These are phyloP conservation scores for Smittium culicis DNA, from an alignment of 371 early-diverging fungal species.

Conservation along the genomic window DNA sequence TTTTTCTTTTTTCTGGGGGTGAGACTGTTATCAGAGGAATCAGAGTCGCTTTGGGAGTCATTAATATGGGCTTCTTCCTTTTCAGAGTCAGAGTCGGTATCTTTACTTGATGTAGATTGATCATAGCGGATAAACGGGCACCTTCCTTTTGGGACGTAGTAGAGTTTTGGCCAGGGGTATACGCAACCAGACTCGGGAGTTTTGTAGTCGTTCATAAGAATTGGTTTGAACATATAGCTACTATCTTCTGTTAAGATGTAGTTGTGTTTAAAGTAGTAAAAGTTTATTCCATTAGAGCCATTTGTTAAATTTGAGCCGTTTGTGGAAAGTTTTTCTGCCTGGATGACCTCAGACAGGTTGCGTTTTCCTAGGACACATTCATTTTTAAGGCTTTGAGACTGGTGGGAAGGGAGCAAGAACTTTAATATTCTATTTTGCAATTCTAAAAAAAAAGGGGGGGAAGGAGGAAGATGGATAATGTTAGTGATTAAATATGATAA, in stretches of 20 bases:
- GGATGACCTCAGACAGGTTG: slow-evolving; percentile 28
- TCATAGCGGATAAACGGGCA: slow-evolving; percentile 35
- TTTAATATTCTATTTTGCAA: too few species aligned
- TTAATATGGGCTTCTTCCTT: slow-evolving; percentile 29
- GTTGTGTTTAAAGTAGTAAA: slow-evolving; percentile 29
- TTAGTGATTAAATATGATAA: too few species aligned
- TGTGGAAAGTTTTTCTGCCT: slow-evolving; percentile 25
- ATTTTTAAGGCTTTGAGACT: too few species aligned
- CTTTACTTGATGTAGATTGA: slow-evolving; percentile 30
- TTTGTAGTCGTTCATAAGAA: slow-evolving; percentile 27
- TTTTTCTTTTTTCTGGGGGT: too few species aligned
- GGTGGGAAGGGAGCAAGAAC: too few species aligned
- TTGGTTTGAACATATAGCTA: slow-evolving; percentile 24
- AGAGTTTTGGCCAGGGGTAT: slow-evolving; percentile 34
- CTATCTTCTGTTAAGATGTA: slow-evolving; percentile 29
- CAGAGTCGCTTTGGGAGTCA: too few species aligned
- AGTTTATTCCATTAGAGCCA: slow-evolving; percentile 12
- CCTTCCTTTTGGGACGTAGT: slow-evolving; percentile 30
- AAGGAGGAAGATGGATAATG: too few species aligned
- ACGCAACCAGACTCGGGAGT: slow-evolving; percentile 26
- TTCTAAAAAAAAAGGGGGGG: too few species aligned
- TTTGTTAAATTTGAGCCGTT: neutral
- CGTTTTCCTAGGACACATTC: slow-evolving; percentile 28
- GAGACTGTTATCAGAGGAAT: too few species aligned
- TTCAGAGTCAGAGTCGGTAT: slow-evolving; percentile 26